Evolutionary conservation across 2,329 filamentous ascomycete species (phyloP), one percentile per base, ranked within the genome.

Genomic region (Colletotrichum sp.): DNA sequence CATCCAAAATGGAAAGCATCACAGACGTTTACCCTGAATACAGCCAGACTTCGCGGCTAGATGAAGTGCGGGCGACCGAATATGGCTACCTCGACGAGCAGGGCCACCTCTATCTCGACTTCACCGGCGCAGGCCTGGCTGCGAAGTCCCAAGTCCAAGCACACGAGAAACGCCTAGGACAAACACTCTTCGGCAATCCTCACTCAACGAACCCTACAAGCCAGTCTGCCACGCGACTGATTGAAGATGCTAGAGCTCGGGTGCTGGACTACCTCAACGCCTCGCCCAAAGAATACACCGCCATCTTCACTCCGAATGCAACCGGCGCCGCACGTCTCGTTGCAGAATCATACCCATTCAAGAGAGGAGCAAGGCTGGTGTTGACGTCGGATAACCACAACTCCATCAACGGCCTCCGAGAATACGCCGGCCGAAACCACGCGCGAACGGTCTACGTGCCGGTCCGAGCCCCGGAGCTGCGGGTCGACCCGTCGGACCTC

Each of bases 371-470:
- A 0, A 78, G 79, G 2, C 79, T 86, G 0, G 82, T 87, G 8
- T 75, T 87, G 30, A 86, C 85, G 1, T 79, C 81, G 7, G 86
- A 87, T 76, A 87, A 87, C 78, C 86, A 87, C 77, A 87, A 87
- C 80, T 86, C 85, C 1, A 69, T 87, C 75, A 83, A 86, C 66
- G 86, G 86, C 1, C 70, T 87, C 27, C 81, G 86, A 3, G 82
- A 85, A 72, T 86, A 82, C 63, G 85, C 85, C 4, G 76, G 79
- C 6, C 77, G 78, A 1, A 78, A 69, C 15, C 77, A 80, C 2
- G 79, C 82, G 4, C 71, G 66, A 5, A 83, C 81, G 0, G 70
- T 77, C 0, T 86, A 86, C 75, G 79, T 87, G 9, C 82, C 82
- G 27, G 68, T 81, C 55, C 69, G 77, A 4, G 29, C 77, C 0